Evolutionary conservation across 805 yeast species (phyloP), one percentile per base, ranked within the genome.

Genomic region (Yarrowia sp.): DNA sequence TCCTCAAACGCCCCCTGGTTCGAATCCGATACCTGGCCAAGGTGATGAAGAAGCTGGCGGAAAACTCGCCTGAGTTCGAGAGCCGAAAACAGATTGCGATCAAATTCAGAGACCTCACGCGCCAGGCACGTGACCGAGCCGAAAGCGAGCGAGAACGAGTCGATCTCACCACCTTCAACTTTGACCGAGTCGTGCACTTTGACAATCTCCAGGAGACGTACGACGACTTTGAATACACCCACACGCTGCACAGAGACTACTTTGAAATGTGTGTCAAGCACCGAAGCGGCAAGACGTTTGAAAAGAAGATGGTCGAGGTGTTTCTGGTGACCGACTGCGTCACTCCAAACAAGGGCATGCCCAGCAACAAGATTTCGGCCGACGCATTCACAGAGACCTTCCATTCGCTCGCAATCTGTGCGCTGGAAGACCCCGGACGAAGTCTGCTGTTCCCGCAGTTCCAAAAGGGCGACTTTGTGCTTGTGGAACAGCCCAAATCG

Each of bases 401-500:
- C 33, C 10, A 30, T 15, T 13, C 40, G 2, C 68, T 67, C 9
- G 69, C 61, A 7, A n/a, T 67, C 4, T 67, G 69, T 17, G 14
- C 68, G 2, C 52, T 67, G 17, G 69, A 67, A 7, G 69, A 67
- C 44, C 69, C 69, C 3, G 69, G 69, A 1, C 50, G 69, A 42
- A 38, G 50, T 14, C 60, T 67, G 13, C 50, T 67, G 9, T 67
- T 67, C 17, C 69, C 69, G 2, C 47, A 12, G 40, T 49, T 67
- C 63, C 39, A 43, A 17, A 13, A 17, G 24, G 46, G 68, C 19
- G 67, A 67, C 43, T 50, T 67, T 34, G 52, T 52, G 49, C 63
- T 65, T 10, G 53, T 63, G 3, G 47, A 47, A 3, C 49, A 55
- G 43, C 53, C 66, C 19, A 50, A 39, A 14, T 49, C 52, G 38